Evolutionary conservation across 257 asterid species (phyloP), one percentile per base, ranked within the genome.

Genomic region (Petrea volubilis): DNA sequence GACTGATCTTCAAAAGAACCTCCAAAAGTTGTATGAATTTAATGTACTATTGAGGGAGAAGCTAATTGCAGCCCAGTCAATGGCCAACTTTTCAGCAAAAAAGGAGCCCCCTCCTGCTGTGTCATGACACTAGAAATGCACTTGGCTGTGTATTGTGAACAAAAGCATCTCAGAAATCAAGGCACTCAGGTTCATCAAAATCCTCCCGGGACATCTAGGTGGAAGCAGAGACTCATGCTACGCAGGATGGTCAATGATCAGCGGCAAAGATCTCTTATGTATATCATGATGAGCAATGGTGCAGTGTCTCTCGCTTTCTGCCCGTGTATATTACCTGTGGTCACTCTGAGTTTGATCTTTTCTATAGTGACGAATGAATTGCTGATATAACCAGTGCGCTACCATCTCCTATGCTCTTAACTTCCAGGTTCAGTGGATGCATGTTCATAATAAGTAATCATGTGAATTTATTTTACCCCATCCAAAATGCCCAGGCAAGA

Each of bases 31-130:
- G 60, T 87, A 80, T 38, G 75, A 87, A 64, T 87, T 82, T 67
- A 87, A 84, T 75, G 79, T 65, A 25, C 44, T 80, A 59, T 72
- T 87, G 80, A 78, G 85, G 71, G 90, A 84, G 52, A 82, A 79
- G 76, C 69, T 87, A 69, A 67, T 79, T 12, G 77, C 80, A 34
- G 72, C 83, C 17, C 85, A 74, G 63, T 80, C 85, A 49, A 73
- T 64, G 64, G 75, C 69, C 72, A 67, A 50, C 75, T 75, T 77
- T 73, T 41, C 74, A 50, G 61, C 77, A 13, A 36, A 25, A 80
- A 25, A 78, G 71, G 20, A n/a, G 52, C 52, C 52, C 14, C 52
- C 52, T 5, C 4, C 20, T 7, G 15, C 3, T 6, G 52, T n/a
- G 21, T 46, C 1, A 14, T 14, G 55, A 49, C 25, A 40, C 55